phyloP scores from a whole-genome alignment of 495 filamentous ascomycete species.

The Aspergillus leporis region DNA sequence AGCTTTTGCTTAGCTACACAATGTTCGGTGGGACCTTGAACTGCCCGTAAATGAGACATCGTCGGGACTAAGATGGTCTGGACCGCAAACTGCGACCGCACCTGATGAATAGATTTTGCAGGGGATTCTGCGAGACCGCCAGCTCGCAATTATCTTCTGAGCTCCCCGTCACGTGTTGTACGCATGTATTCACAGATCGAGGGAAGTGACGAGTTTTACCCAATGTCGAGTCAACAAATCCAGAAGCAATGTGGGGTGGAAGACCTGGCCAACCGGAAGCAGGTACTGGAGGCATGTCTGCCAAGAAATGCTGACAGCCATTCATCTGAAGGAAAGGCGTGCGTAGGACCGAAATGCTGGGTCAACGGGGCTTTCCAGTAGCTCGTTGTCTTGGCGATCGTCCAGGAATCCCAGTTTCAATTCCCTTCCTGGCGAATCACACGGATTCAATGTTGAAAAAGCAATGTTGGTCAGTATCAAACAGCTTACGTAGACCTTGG shows the following conservation, averaged over 20 bases:
- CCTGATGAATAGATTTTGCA: neutral
- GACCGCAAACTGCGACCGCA: neutral
- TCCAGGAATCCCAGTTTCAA: neutral
- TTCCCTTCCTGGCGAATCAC: neutral
- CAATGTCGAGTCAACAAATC: neutral
- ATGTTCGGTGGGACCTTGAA: neutral
- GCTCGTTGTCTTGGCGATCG: neutral
- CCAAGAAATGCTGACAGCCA: neutral
- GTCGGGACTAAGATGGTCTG: neutral
- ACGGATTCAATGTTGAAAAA: neutral
- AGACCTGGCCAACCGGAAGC: neutral
- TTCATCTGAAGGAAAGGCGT: neutral
- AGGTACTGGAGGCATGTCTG: neutral
- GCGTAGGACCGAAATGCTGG: neutral
- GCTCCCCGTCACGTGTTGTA: too few species aligned
- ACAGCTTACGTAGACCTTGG: constrained; percentile 1
- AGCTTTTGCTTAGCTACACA: constrained; percentile 1
- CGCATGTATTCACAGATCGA: too few species aligned
- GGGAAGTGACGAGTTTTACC: too few species aligned
- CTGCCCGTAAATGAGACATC: neutral
- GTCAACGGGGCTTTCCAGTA: neutral
- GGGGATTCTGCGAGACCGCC: neutral
- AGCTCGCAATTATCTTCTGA: neutral
- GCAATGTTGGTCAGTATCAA: neutral
- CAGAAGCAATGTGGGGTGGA: neutral